phyloP scores from a whole-genome alignment of 2,329 filamentous ascomycete species.

The Stagonosporopsis chrysanthemi region DNA sequence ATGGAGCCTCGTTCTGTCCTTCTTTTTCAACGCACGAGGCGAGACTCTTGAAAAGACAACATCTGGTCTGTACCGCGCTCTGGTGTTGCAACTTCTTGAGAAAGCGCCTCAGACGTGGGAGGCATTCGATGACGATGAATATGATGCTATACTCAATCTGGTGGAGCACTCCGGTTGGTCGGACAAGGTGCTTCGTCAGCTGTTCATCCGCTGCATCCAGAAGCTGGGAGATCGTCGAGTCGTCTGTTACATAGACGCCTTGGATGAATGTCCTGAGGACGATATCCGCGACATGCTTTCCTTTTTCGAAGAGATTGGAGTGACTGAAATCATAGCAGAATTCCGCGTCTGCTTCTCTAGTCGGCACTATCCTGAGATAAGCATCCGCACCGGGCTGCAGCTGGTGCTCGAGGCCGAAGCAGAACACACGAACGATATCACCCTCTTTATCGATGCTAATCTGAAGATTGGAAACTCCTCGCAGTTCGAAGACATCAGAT shows the following conservation, averaged over 20 bases:
- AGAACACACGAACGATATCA: background rate
- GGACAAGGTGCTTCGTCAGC: background rate
- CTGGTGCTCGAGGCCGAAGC: constrained; percentile 46
- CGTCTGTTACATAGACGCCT: constrained; percentile 46
- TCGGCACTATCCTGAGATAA: constrained; percentile 57
- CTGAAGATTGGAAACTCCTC: background rate
- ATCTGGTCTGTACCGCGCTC: background rate
- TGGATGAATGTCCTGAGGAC: constrained; percentile 58
- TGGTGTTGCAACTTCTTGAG: background rate
- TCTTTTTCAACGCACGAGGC: constrained; percentile 4
- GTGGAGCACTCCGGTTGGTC: background rate
- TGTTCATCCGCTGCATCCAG: background rate
- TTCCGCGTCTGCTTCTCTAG: constrained; percentile 30
- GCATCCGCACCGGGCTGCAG: constrained; percentile 33
- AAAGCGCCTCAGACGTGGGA: background rate
- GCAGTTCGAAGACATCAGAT: background rate
- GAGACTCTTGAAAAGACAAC: background rate
- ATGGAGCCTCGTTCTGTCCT: background rate
- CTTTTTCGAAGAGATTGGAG: constrained; percentile 52
- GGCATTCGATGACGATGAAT: background rate
- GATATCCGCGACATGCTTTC: constrained; percentile 54
- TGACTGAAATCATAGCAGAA: constrained; percentile 21
- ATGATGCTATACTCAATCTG: too few relatives aligned
- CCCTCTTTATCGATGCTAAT: background rate
- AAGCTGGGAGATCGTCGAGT: background rate